Conservation (phyloP, 164 flowering plant species). For the Echeveria elegans region DNA sequence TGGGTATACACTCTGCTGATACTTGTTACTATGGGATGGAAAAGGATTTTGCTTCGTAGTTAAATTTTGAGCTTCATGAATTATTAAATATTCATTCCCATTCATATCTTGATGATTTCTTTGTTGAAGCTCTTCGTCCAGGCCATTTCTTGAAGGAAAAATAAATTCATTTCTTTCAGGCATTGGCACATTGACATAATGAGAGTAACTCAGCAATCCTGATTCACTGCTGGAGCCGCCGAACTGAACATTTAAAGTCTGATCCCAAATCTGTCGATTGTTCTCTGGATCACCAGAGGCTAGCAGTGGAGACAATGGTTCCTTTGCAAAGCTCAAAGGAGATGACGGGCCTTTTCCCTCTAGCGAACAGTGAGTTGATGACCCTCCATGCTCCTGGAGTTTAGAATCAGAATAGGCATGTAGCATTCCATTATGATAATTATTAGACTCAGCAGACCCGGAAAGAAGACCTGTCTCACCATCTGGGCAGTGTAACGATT, state of each 20-base stretch:
- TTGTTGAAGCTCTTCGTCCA: not conserved
- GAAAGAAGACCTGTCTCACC: slow-evolving; percentile 16
- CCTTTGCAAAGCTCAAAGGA: slow-evolving; percentile 19
- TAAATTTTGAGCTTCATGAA: not conserved
- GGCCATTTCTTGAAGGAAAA: not conserved
- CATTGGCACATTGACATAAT: slow-evolving; percentile 2
- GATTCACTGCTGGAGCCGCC: slow-evolving; percentile 9
- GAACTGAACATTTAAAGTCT: slow-evolving; percentile 7
- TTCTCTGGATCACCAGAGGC: slow-evolving; percentile 12
- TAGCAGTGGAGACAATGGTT: slow-evolving; percentile 11
- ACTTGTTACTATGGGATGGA: not conserved
- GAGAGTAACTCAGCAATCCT: slow-evolving; percentile 12
- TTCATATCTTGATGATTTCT: not conserved
- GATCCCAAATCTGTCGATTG: slow-evolving; percentile 7
- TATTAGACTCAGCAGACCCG: slow-evolving; percentile 16
- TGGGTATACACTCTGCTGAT: slow-evolving; percentile 6
- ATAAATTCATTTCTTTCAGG: slow-evolving; percentile 6
- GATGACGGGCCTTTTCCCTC: slow-evolving; percentile 22
- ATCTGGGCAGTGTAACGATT: slow-evolving; percentile 13
- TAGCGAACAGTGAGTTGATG: slow-evolving; percentile 19
- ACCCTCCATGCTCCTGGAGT: slow-evolving; percentile 23
- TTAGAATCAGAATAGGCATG: slow-evolving; percentile 32
- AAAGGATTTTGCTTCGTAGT: not conserved
- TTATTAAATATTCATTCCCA: not conserved
- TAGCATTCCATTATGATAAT: slow-evolving; percentile 19